A percentile compares a stretch with the other conserved stretches of the same genome.
Conservation (phyloP, 345 rosid species). For the Noccaea caerulescens region DNA sequence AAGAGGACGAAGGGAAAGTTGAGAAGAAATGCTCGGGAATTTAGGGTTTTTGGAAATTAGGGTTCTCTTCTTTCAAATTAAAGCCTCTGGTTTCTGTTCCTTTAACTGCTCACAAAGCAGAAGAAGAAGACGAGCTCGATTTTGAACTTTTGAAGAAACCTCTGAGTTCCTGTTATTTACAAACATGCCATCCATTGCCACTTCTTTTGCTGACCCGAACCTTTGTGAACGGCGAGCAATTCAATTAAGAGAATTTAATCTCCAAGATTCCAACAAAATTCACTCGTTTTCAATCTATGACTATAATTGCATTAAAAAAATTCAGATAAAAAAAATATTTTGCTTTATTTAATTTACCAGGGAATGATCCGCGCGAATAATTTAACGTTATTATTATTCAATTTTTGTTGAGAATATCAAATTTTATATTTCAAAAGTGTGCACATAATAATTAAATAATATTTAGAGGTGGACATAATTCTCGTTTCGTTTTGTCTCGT, state of each 20-base stretch:
- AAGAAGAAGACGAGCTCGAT: conserved; percentile 17
- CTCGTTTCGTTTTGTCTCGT: too few species aligned
- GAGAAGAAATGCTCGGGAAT: neutral
- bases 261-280: neutral
- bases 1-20: neutral
- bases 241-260: neutral
- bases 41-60: conserved; percentile 12
- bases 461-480: too few species aligned
- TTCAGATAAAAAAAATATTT: too few species aligned
- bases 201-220: conserved; percentile 2
- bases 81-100: conserved; percentile 7
- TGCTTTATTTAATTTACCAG: too few species aligned
- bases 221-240: neutral
- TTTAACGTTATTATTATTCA: too few species aligned
- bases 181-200: conserved; percentile 24
- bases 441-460: too few species aligned
- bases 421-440: too few species aligned
- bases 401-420: too few species aligned
- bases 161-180: conserved; percentile 19
- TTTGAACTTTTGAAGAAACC: conserved; percentile 25
- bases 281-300: too few species aligned
- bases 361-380: too few species aligned
- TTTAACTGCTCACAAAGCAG: conserved; percentile 18
- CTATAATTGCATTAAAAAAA: too few species aligned
- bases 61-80: neutral